Base-by-base conservation (phyloP, 2,329 filamentous ascomycete genomes). In the Conoideocrella luteorostrata region DNA sequence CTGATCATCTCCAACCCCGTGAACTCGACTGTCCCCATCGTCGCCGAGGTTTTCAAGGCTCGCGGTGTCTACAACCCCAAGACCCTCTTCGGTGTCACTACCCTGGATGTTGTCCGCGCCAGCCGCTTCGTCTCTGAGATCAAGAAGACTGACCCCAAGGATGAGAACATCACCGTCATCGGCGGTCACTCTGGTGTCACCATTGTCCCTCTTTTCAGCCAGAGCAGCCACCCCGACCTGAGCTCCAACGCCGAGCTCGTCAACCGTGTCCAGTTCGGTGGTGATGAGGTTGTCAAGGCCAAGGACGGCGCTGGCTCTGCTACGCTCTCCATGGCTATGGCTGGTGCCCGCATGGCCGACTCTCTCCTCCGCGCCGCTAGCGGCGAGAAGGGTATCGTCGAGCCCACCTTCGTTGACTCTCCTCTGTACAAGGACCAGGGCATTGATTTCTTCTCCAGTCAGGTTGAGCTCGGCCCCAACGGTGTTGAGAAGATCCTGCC, bases 1-100 rank as follows among this genome's bases (percentile, higher is more conserved):
- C 82, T 97, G 66, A 82, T 98, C 78, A 98, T 98, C 74, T 82
- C 90, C 71, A 98, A 98, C 84, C 93, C 93, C 51, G 90, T 98
- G 75, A 98, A 98, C 88, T 96, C 89, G 60, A 98, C 93, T 64
- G 93, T 98, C 62, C 93, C 93, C 67, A 98, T 98, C 74, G 84
- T 84, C 66, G 84, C 88, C 66, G 93, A 97, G 81, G 83, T 97
- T 67, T 95, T 90, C 87, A 97, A 97, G 85, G 74, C 80, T 68
- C 78, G 75, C 60, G 89, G 89, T 57, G 91, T 97, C 75, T 98
- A 96, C 84, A 91, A 98, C 83, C 90, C 93, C 70, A 94, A 94
- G 84, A 88, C 87, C 64, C 88, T 98, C 60, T 98, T 98, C 74
- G 93, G 93, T 78, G 93, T 98, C 66, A 98, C 93, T 73, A 97